Evolutionary conservation across 1,284 basidiomycete genomes (phyloP).

Genomic region (Trichosporon asahii): DNA sequence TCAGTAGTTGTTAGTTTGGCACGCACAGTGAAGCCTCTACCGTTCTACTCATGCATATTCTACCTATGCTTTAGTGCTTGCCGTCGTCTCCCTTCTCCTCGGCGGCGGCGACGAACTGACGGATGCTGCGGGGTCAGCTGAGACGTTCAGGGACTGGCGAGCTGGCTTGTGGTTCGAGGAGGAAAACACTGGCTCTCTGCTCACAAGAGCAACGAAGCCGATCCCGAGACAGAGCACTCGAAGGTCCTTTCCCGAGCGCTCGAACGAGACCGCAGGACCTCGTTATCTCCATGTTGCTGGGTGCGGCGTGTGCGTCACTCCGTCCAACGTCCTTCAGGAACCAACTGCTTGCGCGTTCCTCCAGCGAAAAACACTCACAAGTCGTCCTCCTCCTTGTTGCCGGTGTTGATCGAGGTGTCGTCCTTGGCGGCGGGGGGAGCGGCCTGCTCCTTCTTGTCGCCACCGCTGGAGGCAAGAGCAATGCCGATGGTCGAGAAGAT

Average conservation of each 20-base stretch:
- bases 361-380: conserved; percentile 27
- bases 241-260: neutral
- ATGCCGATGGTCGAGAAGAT: conserved; percentile 43
- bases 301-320: neutral
- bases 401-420: conserved; percentile 24
- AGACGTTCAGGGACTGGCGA: no score
- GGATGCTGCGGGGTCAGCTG: conserved; percentile 39
- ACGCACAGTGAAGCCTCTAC: neutral
- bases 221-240: neutral
- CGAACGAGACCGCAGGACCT: neutral
- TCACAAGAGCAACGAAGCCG: no score
- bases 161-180: no score
- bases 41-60: conserved; percentile 19
- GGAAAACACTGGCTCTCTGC: no score
- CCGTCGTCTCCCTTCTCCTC: conserved; percentile 42
- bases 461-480: conserved; percentile 36
- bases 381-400: conserved; percentile 33
- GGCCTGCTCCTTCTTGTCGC: conserved; percentile 35
- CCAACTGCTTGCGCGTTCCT: neutral
- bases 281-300: neutral
- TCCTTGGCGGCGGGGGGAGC: conserved; percentile 23
- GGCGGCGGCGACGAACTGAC: conserved; percentile 48
- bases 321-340: neutral
- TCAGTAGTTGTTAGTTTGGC: neutral
- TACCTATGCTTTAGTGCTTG: conserved; percentile 22